phyloP scores from a whole-genome alignment of 805 yeast species.

The Saturnispora hagleri region DNA sequence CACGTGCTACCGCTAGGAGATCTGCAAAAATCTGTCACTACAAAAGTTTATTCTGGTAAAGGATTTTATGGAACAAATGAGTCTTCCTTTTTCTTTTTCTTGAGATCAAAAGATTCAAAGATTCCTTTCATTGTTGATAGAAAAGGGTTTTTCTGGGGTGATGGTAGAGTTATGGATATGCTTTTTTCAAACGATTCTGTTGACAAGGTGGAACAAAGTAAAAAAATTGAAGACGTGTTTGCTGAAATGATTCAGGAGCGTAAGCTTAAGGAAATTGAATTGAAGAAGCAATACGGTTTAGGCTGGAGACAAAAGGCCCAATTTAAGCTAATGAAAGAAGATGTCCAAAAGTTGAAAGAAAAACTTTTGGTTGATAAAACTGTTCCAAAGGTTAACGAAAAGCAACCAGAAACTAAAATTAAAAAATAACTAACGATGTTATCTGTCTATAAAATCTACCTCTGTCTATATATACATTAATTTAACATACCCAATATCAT shows the following conservation, averaged over 20 bases:
- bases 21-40: constrained; percentile 45
- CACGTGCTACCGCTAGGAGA: constrained; percentile 52
- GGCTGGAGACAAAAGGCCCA: constrained; percentile 50
- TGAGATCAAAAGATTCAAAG: constrained; percentile 47
- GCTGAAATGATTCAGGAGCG: constrained; percentile 32
- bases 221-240: constrained; percentile 23
- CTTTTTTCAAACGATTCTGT: constrained; percentile 72
- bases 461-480: constrained; percentile 13
- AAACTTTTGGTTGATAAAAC: constrained; percentile 9
- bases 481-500: constrained; percentile 17
- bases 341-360: constrained; percentile 26
- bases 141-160: constrained; percentile 89
- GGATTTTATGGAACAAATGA: constrained; percentile 83
- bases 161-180: constrained; percentile 75
- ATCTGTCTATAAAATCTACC: not conserved
- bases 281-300: constrained; percentile 43
- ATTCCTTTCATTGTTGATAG: constrained; percentile 75
- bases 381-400: constrained; percentile 5
- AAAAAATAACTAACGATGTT: not conserved
- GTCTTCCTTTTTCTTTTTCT: constrained; percentile 61
- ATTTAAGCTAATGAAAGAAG: constrained; percentile 36
- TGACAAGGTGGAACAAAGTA: constrained; percentile 58
- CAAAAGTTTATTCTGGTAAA: constrained; percentile 77
- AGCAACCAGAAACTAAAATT: not conserved
- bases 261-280: constrained; percentile 51